A percentile compares a stretch with the other conserved stretches of the same genome.
Conservation (phyloP, 1,284 basidiomycete genomes). For the Heterobasidion parviporum region DNA sequence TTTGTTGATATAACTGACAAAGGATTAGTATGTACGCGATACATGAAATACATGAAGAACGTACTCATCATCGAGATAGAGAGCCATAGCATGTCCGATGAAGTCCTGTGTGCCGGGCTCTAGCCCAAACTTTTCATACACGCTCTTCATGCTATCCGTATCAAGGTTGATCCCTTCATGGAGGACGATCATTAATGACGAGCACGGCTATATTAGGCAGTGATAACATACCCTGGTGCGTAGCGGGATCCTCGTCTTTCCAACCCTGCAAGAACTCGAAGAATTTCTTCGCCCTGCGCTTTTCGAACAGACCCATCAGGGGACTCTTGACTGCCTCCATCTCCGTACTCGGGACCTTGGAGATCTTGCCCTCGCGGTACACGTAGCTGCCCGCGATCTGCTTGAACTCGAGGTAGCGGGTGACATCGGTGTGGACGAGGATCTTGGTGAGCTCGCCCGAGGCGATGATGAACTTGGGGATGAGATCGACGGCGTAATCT, state of each 20-base stretch:
- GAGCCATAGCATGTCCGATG: conserved; percentile 98
- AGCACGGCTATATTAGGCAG: neutral
- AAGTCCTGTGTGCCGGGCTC: conserved; percentile 99
- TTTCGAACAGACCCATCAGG: conserved; percentile 98
- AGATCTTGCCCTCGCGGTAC: conserved; percentile 94
- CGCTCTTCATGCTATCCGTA: conserved; percentile 81
- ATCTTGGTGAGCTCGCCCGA: conserved; percentile 98
- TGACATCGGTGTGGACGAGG: conserved; percentile 98
- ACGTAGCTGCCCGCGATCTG: conserved; percentile 99
- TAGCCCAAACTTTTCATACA: conserved; percentile 96
- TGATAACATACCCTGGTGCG: conserved; percentile 76
- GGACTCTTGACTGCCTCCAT: conserved; percentile 94
- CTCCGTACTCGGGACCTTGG: conserved; percentile 97
- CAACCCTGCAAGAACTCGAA: conserved; percentile 96
- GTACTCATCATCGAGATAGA: conserved; percentile 96
- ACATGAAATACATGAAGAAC: conserved; percentile 21
- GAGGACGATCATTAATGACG: neutral
- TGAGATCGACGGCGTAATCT: conserved; percentile 93
- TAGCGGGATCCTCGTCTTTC: conserved; percentile 90
- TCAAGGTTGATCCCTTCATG: conserved; percentile 76
- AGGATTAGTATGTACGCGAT: conserved; percentile 2
- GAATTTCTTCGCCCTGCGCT: conserved; percentile 97
- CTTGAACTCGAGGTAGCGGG: conserved; percentile 99
- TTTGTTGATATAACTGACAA: conserved; percentile 81
- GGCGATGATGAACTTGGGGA: conserved; percentile 97